These are phyloP conservation scores for Fusarium staphyleae DNA, from an alignment of 2,329 filamentous ascomycete species.

Conservation along the genomic window DNA sequence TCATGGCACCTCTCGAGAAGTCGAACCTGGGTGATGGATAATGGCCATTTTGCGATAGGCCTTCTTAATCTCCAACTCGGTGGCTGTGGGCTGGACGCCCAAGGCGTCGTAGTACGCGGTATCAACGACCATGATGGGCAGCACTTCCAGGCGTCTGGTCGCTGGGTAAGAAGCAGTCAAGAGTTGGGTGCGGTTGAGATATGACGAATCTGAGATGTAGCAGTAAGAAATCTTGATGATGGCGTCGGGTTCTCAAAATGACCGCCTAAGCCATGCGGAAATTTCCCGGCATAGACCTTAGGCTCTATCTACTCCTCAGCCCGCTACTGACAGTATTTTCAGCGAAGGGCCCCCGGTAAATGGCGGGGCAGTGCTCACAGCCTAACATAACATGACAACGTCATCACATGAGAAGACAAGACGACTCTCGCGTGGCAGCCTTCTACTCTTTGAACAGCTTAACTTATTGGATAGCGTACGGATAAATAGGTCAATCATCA, in stretches of 20 bases:
- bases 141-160: constrained; percentile 18
- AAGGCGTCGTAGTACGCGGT: constrained; percentile 89
- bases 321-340: too few relatives aligned
- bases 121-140: constrained; percentile 79
- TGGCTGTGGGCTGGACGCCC: constrained; percentile 82
- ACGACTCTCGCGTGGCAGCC: too few relatives aligned
- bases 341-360: constrained; percentile 38
- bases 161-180: constrained; percentile 1
- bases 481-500: background rate
- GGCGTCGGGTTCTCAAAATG: constrained; percentile 37
- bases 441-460: too few relatives aligned
- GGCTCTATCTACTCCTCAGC: too few relatives aligned
- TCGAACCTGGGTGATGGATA: constrained; percentile 82
- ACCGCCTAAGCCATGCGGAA: constrained; percentile 28
- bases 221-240: constrained; percentile 34
- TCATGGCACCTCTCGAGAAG: background rate
- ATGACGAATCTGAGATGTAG: constrained; percentile 7
- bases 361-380: constrained; percentile 46
- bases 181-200: constrained; percentile 10
- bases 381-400: background rate
- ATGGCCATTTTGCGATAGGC: constrained; percentile 95
- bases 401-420: constrained; percentile 6
- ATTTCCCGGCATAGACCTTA: constrained; percentile 18
- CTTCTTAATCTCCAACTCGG: constrained; percentile 95
- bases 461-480: too few relatives aligned